phyloP scores from a whole-genome alignment of 1,284 basidiomycete species.

The Fomitopsis schrenkii region DNA sequence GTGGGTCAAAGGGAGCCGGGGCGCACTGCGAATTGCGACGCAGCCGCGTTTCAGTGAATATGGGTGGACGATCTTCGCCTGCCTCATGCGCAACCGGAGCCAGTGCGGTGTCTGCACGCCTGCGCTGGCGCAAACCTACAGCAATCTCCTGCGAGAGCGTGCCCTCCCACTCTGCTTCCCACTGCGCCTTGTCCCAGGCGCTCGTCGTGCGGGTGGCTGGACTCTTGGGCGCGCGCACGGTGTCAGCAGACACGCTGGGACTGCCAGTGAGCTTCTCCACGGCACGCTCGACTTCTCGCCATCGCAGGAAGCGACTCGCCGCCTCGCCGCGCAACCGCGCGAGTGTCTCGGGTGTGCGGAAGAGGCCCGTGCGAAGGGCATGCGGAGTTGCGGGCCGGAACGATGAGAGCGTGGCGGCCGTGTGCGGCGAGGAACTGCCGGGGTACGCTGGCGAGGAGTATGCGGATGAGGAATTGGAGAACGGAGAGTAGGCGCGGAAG shows the following conservation, averaged over 20 bases:
- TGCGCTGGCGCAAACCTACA: slow-evolving; percentile 18
- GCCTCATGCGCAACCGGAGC: not conserved
- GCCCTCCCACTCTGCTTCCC: slow-evolving; percentile 62
- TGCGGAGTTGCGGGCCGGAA: slow-evolving; percentile 47
- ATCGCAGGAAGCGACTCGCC: slow-evolving; percentile 63
- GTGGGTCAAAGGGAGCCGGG: slow-evolving; percentile 35
- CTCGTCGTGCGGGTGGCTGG: not conserved
- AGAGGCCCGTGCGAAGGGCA: slow-evolving; percentile 54
- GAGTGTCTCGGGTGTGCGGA: slow-evolving; percentile 56
- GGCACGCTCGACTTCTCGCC: slow-evolving; percentile 61
- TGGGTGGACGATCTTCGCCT: not conserved
- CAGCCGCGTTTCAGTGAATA: not conserved
- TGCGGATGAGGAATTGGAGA: slow-evolving; percentile 19
- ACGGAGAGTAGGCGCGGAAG: slow-evolving; percentile 2
- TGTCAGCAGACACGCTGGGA: not conserved
- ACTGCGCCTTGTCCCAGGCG: slow-evolving; percentile 51
- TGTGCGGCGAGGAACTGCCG: slow-evolving; percentile 9
- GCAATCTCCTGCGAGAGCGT: slow-evolving; percentile 56
- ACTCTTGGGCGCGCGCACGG: not conserved
- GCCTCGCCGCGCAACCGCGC: slow-evolving; percentile 55
- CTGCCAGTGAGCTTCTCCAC: slow-evolving; percentile 29
- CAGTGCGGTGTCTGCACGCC: slow-evolving; percentile 9
- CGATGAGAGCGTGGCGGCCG: slow-evolving; percentile 40
- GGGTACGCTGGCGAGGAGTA: not conserved
- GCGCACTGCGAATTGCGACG: slow-evolving; percentile 14